Conservation (phyloP, 805 yeast genomes). For the Pichia membranifaciens region DNA sequence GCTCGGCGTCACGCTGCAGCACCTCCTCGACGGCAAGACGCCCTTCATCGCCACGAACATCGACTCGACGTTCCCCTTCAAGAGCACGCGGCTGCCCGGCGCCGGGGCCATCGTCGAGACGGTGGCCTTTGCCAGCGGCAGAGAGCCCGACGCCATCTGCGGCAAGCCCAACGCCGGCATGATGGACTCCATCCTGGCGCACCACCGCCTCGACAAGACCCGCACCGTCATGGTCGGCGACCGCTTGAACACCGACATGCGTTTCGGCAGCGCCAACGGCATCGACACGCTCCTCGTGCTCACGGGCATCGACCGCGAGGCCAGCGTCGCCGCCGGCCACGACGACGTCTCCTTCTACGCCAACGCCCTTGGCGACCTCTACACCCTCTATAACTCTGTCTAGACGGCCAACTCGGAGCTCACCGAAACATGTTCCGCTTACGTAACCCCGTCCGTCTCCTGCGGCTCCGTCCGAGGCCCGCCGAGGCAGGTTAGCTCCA, state of each 20-base stretch:
- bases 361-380: slow-evolving; percentile 70
- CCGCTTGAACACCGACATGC: slow-evolving; percentile 90
- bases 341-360: slow-evolving; percentile 61
- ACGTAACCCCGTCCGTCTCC: too few relatives aligned
- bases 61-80: slow-evolving; percentile 90
- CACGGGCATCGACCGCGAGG: slow-evolving; percentile 85
- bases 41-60: slow-evolving; percentile 89
- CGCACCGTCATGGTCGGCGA: slow-evolving; percentile 92
- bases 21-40: slow-evolving; percentile 57
- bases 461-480: too few relatives aligned
- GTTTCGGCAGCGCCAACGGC: slow-evolving; percentile 83
- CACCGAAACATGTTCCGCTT: too few relatives aligned
- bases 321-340: slow-evolving; percentile 41
- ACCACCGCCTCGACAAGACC: slow-evolving; percentile 47
- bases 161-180: slow-evolving; percentile 89
- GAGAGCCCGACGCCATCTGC: slow-evolving; percentile 68
- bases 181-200: slow-evolving; percentile 83
- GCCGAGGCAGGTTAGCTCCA: too few relatives aligned
- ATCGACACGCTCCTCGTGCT: slow-evolving; percentile 82
- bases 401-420: too few relatives aligned
- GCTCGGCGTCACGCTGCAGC: slow-evolving; percentile 75
- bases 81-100: slow-evolving; percentile 83
- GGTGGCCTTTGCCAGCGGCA: slow-evolving; percentile 66
- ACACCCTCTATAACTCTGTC: slow-evolving; percentile 35
- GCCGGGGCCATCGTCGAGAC: slow-evolving; percentile 89